Evolutionary conservation across 2,329 filamentous ascomycete genomes (phyloP).

Genomic region (Diaporthe helianthi): DNA sequence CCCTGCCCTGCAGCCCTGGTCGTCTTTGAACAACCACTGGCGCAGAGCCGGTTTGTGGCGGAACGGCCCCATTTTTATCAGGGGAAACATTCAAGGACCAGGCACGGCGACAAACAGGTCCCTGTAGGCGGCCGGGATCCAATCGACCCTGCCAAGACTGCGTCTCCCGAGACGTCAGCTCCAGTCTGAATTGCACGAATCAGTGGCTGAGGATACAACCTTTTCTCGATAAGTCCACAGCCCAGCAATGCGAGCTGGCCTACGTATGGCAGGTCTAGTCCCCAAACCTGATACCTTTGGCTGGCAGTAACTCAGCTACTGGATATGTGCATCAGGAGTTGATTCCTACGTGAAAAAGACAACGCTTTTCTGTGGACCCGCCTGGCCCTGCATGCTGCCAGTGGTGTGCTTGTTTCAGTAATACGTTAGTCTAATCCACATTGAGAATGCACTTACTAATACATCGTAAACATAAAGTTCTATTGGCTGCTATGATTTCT

Average conservation of each 20-base stretch:
- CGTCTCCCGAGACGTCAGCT: conserved; percentile 30
- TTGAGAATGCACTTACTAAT: too few species aligned
- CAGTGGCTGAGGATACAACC: neutral
- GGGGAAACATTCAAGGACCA: neutral
- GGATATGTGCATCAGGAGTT: neutral
- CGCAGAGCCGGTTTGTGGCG: neutral
- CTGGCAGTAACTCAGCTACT: neutral
- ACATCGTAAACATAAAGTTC: too few species aligned
- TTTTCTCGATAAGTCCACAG: neutral
- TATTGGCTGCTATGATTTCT: too few species aligned
- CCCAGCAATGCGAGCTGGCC: neutral
- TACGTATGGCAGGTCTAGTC: neutral
- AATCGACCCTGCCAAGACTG: conserved; percentile 27
- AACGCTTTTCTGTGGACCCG: neutral
- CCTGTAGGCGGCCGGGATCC: conserved; percentile 2
- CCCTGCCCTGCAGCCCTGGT: neutral
- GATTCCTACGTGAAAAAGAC: neutral
- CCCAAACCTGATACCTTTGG: too few species aligned
- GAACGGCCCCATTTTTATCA: neutral
- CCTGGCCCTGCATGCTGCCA: neutral
- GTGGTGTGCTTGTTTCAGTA: too few species aligned
- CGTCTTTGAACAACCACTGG: neutral
- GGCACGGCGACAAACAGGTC: neutral
- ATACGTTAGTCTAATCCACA: too few species aligned
- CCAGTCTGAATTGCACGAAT: conserved; percentile 16